Evolutionary conservation across 352 stramenopile genomes (phyloP).

Genomic region (Detonula confervacea): DNA sequence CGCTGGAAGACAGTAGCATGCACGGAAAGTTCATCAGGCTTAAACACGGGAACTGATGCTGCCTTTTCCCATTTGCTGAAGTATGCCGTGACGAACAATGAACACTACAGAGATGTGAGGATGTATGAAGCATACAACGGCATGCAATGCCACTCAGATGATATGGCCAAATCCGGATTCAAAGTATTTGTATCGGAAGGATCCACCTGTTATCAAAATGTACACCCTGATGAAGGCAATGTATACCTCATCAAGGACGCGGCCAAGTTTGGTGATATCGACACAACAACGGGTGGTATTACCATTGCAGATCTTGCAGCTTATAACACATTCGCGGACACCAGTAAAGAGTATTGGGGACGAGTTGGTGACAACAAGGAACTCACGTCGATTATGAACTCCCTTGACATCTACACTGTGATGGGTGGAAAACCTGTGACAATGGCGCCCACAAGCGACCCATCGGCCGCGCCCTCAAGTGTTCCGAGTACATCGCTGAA

Average conservation of each 20-base stretch:
- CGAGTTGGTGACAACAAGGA: background rate
- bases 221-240: slow-evolving; percentile 32
- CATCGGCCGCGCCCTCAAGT: background rate
- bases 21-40: background rate
- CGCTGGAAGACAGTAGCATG: slow-evolving; percentile 17
- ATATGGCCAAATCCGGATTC: slow-evolving; percentile 34
- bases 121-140: slow-evolving; percentile 40
- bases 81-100: slow-evolving; percentile 39
- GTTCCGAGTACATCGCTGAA: background rate
- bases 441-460: background rate
- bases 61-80: slow-evolving; percentile 37
- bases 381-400: background rate
- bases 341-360: background rate
- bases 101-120: slow-evolving; percentile 15
- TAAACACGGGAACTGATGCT: background rate
- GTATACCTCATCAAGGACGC: slow-evolving; percentile 34
- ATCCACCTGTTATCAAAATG: slow-evolving; percentile 24
- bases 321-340: background rate
- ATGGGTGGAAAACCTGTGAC: background rate
- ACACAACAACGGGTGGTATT: background rate
- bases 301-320: background rate
- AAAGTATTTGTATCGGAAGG: slow-evolving; percentile 3
- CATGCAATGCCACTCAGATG: slow-evolving; percentile 27
- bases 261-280: background rate
- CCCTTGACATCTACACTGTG: background rate